Base-by-base conservation (phyloP, 306 rosid species). In the Abrus precatorius region DNA sequence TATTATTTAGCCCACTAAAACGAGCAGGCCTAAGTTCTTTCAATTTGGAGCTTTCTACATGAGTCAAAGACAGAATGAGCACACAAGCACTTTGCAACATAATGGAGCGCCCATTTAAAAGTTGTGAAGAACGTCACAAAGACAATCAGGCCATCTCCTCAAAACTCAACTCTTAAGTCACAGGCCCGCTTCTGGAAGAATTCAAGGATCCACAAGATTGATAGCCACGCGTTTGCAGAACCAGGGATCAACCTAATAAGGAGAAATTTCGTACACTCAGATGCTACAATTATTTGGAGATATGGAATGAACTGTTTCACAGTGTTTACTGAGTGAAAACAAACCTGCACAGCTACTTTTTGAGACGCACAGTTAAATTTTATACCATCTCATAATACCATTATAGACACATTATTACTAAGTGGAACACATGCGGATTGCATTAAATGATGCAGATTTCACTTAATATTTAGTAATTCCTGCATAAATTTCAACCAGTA, bases 271-370 rank as follows among this genome's bases (percentile, higher is more conserved):
- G 9, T 10, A 74, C 14, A 40, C 55, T 6, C 27, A 55, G 60
- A 49, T 60, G 56, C 11, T 59, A 64, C 12, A 53, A 14, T 38
- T 56, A 60, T 66, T 64, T 65, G 63, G 34, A 30, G 49, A 27
- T 38, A 8, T 45, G 69, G 55, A 48, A 56, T 29, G 48, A 73
- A 47, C 13, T 32, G 62, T 65, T 20, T 68, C 69, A 74, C 10
- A 6, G 12, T 11, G 48, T 56, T 50, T 62, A 8, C 4, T 20
- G 20, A 20, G 20, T 34, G 7, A 60, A 40, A 69, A 59, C 7
- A 63, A 11, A 20, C 28, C 75, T 74, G 54, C 69, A 8, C 2
- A n/a, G 43, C 59, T 13, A 55, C 34, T 60, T 50, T 47, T 12
- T 36, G 6, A 30, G 70, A 50, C 44, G 60, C 69, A 68, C 13